Conservation (phyloP, 257 asterid species). For the Leptodermis oblonga region DNA sequence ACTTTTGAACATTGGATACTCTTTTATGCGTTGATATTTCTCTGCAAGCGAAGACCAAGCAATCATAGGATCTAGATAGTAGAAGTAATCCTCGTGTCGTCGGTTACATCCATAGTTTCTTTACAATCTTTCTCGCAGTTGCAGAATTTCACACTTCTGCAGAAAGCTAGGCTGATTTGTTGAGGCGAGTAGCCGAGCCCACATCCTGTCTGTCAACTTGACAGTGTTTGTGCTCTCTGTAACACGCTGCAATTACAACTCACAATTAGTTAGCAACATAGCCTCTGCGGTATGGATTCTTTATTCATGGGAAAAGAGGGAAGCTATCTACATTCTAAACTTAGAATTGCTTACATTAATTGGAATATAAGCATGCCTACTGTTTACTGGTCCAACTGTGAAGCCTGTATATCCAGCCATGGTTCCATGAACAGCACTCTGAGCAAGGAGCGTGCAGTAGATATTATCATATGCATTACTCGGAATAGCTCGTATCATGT, state of each 20-base stretch:
- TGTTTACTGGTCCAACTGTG: slow-evolving; percentile 91
- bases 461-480: slow-evolving; percentile 95
- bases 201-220: slow-evolving; percentile 77
- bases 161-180: slow-evolving; percentile 88
- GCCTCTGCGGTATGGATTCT: background rate
- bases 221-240: slow-evolving; percentile 68
- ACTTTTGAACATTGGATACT: background rate
- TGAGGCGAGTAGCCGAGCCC: slow-evolving; percentile 96
- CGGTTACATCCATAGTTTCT: slow-evolving; percentile 43
- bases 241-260: slow-evolving; percentile 57
- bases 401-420: slow-evolving; percentile 98
- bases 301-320: background rate
- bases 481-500: slow-evolving; percentile 96
- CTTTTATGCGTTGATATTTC: background rate
- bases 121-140: slow-evolving; percentile 41
- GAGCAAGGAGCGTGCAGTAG: slow-evolving; percentile 97
- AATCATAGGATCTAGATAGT: slow-evolving; percentile 20
- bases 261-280: background rate
- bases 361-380: slow-evolving; percentile 88
- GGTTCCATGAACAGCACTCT: slow-evolving; percentile 94
- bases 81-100: slow-evolving; percentile 49
- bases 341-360: slow-evolving; percentile 55
- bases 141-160: slow-evolving; percentile 36
- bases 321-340: background rate
- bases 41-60: background rate